Base-by-base conservation (phyloP, 345 rosid species). In the Heritiera littoralis region DNA sequence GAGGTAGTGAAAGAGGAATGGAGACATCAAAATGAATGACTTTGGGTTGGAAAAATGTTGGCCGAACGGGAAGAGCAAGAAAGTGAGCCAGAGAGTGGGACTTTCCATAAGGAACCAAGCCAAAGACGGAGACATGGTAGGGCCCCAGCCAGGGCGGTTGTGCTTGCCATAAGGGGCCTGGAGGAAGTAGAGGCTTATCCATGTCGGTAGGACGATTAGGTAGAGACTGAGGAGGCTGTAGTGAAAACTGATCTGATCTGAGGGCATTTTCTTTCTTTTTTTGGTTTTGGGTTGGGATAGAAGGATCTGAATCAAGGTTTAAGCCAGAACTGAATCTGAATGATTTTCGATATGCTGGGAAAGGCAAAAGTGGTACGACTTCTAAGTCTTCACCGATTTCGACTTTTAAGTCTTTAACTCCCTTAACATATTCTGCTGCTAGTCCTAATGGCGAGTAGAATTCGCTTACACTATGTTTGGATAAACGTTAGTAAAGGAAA, bases 51-150 rank as follows among this genome's bases (percentile, higher is more conserved):
- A 79, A 78, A 75, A 79, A 80, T 93, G 88, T 46, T 67, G 91
- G 58, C 98, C 98, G 32, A 66, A 87, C 48, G 98, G 92, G 75
- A 92, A 92, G 84, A 94, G 80, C n/a, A 88, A 74, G 77, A 93
- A 76, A 0, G 98, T 81, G 66, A 96, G 89, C 93, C 93, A 90
- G 1, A 92, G 81, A 15, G 94, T 85, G 54, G 99, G 98, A 78
- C 93, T 90, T 82, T 94, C 99, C 99, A 92, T 96, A 77, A 94
- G 78, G 82, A 93, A 89, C 99, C 99, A 97, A 56, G 98, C 98
- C 61, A 92, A 51, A 6, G 98, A 85, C 1, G 98, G 85, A 13
- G 92, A 80, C 45, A 97, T 61, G 73, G 91, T 84, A 68, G 97
- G 98, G 6, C 99, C 99, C 97, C 98, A 97, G 2, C 99, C 98